Evolutionary conservation across 768 basidiomycete species (phyloP).

Genomic region (Pisolithus orientalis): DNA sequence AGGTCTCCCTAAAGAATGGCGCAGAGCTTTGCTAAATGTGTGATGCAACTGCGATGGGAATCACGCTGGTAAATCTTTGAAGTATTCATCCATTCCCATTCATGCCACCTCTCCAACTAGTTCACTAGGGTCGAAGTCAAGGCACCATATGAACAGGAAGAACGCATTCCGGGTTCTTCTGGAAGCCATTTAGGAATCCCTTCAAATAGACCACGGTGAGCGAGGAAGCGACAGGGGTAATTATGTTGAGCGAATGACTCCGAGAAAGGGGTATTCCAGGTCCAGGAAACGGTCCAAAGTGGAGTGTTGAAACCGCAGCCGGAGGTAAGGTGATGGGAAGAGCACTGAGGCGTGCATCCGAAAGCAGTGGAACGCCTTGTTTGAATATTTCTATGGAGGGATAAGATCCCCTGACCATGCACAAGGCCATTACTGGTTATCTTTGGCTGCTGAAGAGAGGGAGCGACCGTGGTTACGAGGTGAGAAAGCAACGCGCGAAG

Average conservation of each 20-base stretch:
- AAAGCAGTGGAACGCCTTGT: constrained; percentile 25
- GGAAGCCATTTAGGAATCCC: constrained; percentile 27
- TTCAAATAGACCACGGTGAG: constrained; percentile 27
- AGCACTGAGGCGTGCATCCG: constrained; percentile 26
- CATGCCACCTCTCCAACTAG: constrained; percentile 21
- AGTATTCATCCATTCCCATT: neutral
- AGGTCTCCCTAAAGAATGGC: too few species aligned
- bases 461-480: constrained; percentile 19
- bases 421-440: constrained; percentile 21
- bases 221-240: constrained; percentile 20
- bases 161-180: constrained; percentile 28
- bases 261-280: constrained; percentile 22
- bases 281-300: constrained; percentile 30
- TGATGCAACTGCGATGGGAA: too few species aligned
- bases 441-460: constrained; percentile 21
- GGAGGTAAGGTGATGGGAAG: constrained; percentile 27
- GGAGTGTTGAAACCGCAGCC: constrained; percentile 23
- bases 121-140: too few species aligned
- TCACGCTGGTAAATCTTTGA: too few species aligned
- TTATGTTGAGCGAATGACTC: constrained; percentile 23
- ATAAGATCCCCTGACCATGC: constrained; percentile 19
- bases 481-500: constrained; percentile 18
- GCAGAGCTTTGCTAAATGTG: too few species aligned
- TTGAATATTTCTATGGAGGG: constrained; percentile 27
- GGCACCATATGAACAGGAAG: constrained; percentile 11